Percentiles rank a stretch among this genome's conserved stretches.
phyloP scores from a whole-genome alignment of 768 basidiomycete species.

The Mycena haematopus region DNA sequence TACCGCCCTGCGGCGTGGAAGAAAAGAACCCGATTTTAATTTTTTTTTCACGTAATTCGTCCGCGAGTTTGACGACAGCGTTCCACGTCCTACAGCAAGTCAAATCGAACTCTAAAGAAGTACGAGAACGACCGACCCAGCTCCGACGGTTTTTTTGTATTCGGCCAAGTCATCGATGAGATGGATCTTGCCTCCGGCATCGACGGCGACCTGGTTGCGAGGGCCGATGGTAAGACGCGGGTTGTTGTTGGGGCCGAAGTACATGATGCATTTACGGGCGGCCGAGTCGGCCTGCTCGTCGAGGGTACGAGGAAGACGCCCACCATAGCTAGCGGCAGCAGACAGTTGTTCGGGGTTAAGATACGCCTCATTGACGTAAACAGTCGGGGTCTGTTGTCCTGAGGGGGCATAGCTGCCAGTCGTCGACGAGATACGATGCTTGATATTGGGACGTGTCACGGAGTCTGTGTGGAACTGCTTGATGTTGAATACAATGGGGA shows the following conservation, averaged over 20 bases:
- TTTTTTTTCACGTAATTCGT: constrained; percentile 85
- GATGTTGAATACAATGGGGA: constrained; percentile 87
- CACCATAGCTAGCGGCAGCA: constrained; percentile 52
- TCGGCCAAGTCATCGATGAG: constrained; percentile 84
- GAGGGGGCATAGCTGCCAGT: constrained; percentile 81
- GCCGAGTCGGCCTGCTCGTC: constrained; percentile 90
- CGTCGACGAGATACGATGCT: constrained; percentile 82
- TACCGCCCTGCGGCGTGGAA: constrained; percentile 93
- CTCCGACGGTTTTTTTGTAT: constrained; percentile 74
- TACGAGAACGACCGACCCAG: constrained; percentile 46
- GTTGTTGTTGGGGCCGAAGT: constrained; percentile 83
- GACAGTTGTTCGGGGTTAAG: constrained; percentile 46
- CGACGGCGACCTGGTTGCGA: constrained; percentile 88
- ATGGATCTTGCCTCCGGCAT: constrained; percentile 85
- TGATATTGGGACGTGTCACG: constrained; percentile 77
- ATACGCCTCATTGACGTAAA: constrained; percentile 67
- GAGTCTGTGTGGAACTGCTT: constrained; percentile 84
- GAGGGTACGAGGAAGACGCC: constrained; percentile 71
- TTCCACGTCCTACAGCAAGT: constrained; percentile 68
- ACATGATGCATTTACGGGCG: constrained; percentile 84
- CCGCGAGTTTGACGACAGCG: constrained; percentile 79
- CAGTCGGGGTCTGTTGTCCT: constrained; percentile 77
- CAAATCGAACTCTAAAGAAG: constrained; percentile 10
- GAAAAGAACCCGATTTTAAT: constrained; percentile 94
- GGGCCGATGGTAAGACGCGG: constrained; percentile 83